Evolutionary conservation across 2,329 filamentous ascomycete species (phyloP).

Genomic region (Monosporascus sp.): DNA sequence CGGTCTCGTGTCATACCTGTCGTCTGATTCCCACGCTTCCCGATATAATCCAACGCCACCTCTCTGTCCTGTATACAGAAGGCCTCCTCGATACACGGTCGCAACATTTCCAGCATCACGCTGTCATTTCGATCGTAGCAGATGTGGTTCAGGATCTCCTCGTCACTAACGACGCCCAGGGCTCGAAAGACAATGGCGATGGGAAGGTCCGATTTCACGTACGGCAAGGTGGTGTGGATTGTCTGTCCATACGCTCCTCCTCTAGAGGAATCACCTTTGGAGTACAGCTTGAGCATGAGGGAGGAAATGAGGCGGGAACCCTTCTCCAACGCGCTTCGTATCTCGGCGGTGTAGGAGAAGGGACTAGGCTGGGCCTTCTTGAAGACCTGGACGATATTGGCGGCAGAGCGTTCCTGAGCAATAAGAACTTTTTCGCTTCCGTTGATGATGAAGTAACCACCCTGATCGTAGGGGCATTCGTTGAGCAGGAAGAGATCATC

Average conservation of each 20-base stretch:
- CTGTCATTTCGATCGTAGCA: conserved; percentile 94
- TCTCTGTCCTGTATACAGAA: conserved; percentile 95
- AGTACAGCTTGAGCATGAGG: conserved; percentile 82
- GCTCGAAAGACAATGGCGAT: conserved; percentile 95
- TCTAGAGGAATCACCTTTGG: conserved; percentile 74
- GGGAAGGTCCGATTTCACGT: conserved; percentile 88
- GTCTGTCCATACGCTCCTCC: conserved; percentile 73
- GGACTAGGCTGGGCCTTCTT: conserved; percentile 92
- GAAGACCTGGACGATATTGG: conserved; percentile 98
- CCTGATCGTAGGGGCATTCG: conserved; percentile 96
- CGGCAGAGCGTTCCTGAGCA: conserved; percentile 92
- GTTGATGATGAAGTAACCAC: conserved; percentile 99
- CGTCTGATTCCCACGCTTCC: conserved; percentile 71
- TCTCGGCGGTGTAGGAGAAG: conserved; percentile 90
- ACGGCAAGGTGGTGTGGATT: conserved; percentile 85
- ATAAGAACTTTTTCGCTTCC: conserved; percentile 98
- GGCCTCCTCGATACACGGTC: conserved; percentile 94
- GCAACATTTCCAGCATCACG: conserved; percentile 95
- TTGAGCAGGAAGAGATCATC: conserved; percentile 85
- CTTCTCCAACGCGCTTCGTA: conserved; percentile 92
- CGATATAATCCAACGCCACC: conserved; percentile 90
- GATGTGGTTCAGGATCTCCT: conserved; percentile 96
- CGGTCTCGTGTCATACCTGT: conserved; percentile 75
- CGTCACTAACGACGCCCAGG: conserved; percentile 90
- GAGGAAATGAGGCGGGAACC: conserved; percentile 92